Percentiles rank a stretch among this genome's conserved stretches.
phyloP scores from a whole-genome alignment of 2,329 filamentous ascomycete species.

The Botrytis pseudocinerea region DNA sequence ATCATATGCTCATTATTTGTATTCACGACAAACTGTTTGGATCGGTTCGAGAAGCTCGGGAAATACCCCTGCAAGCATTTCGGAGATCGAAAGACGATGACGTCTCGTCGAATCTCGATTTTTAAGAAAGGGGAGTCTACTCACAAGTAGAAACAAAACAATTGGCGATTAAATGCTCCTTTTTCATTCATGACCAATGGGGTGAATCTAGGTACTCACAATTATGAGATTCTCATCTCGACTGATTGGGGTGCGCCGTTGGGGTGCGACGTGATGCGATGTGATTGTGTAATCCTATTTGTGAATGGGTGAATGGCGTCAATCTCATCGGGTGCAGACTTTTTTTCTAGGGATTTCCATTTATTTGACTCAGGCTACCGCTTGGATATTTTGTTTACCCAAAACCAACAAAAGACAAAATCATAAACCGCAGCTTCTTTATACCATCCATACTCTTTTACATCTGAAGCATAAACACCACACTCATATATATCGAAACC shows the following conservation, averaged over 20 bases:
- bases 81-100: neutral
- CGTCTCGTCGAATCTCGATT: neutral
- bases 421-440: neutral
- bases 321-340: slow-evolving; percentile 4
- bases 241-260: neutral
- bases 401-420: slow-evolving; percentile 7
- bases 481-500: neutral
- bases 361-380: neutral
- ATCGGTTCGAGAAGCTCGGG: neutral
- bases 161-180: neutral
- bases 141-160: neutral
- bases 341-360: neutral
- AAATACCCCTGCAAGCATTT: slow-evolving; percentile 1
- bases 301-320: slow-evolving; percentile 13
- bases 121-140: neutral
- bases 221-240: neutral
- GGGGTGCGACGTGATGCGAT: neutral
- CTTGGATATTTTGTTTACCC: slow-evolving; percentile 3
- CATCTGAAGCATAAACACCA: neutral
- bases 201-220: neutral
- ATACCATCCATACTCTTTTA: neutral
- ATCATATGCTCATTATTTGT: neutral
- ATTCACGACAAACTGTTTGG: neutral
- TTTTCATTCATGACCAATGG: neutral
- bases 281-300: neutral